Conservation (phyloP, 2,329 filamentous ascomycete species). For the Pseudocercospora crystallina region DNA sequence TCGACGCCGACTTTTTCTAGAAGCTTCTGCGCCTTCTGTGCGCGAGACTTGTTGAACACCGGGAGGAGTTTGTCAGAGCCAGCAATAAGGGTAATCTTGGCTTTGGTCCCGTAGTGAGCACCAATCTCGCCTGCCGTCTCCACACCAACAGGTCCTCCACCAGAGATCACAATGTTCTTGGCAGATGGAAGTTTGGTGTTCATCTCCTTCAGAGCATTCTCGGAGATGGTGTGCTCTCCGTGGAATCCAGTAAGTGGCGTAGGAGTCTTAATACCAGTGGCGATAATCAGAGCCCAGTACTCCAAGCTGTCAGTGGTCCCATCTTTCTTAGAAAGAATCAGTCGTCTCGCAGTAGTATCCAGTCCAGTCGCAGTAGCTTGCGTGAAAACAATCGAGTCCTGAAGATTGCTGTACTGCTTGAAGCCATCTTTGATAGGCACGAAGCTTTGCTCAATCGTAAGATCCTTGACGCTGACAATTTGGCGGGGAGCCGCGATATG, state of each 20-base stretch:
- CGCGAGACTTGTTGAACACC: slow-evolving; percentile 41
- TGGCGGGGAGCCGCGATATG: slow-evolving; percentile 54
- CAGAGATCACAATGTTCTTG: slow-evolving; percentile 37
- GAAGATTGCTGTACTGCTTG: slow-evolving; percentile 47
- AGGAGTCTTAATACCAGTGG: slow-evolving; percentile 53
- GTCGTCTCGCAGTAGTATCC: slow-evolving; percentile 43
- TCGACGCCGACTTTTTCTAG: slow-evolving; percentile 50
- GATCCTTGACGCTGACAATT: slow-evolving; percentile 48
- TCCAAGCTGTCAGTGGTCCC: slow-evolving; percentile 38
- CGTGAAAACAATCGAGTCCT: slow-evolving; percentile 46
- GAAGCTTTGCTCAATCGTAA: slow-evolving; percentile 51
- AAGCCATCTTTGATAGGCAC: slow-evolving; percentile 53
- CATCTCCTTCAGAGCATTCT: slow-evolving; percentile 33
- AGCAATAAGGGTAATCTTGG: slow-evolving; percentile 49
- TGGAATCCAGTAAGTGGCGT: slow-evolving; percentile 47
- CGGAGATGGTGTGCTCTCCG: slow-evolving; percentile 35
- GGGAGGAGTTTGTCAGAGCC: slow-evolving; percentile 42
- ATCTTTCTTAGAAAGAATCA: slow-evolving; percentile 42
- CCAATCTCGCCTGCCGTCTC: slow-evolving; percentile 41
- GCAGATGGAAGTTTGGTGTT: slow-evolving; percentile 36
- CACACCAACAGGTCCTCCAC: slow-evolving; percentile 40
- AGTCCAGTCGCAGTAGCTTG: slow-evolving; percentile 51
- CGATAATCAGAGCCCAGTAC: slow-evolving; percentile 58
- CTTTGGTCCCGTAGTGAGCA: slow-evolving; percentile 37
- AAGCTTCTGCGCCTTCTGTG: slow-evolving; percentile 45